Evolutionary conservation across 2,329 filamentous ascomycete species (phyloP).

Genomic region (Pseudocercospora pini-densiflorae): DNA sequence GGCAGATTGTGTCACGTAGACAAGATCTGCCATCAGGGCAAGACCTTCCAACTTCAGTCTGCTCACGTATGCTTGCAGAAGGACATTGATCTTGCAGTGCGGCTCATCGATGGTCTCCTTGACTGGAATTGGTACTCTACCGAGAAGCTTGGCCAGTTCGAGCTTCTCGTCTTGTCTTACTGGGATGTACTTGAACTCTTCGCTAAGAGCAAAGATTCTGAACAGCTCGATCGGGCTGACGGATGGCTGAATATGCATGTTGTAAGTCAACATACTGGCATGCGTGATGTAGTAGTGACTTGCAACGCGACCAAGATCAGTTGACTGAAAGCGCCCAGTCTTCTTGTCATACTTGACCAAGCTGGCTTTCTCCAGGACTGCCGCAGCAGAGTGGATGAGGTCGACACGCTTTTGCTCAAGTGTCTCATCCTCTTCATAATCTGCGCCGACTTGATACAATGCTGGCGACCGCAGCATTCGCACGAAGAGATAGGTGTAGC

Average conservation of each 20-base stretch:
- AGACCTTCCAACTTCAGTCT: slow-evolving; percentile 91
- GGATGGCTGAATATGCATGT: slow-evolving; percentile 89
- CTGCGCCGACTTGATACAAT: slow-evolving; percentile 91
- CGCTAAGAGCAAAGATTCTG: slow-evolving; percentile 92
- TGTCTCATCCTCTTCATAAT: slow-evolving; percentile 90
- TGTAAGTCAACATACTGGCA: slow-evolving; percentile 96
- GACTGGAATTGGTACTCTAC: slow-evolving; percentile 89
- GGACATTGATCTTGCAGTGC: slow-evolving; percentile 96
- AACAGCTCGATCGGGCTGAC: slow-evolving; percentile 96
- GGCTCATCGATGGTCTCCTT: slow-evolving; percentile 98
- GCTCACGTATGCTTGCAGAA: slow-evolving; percentile 95
- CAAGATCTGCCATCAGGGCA: slow-evolving; percentile 96
- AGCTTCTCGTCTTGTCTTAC: slow-evolving; percentile 98
- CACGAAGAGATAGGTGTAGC: slow-evolving; percentile 97
- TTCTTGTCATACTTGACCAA: slow-evolving; percentile 96
- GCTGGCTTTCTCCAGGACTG: slow-evolving; percentile 82
- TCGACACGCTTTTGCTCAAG: slow-evolving; percentile 98
- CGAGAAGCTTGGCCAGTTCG: slow-evolving; percentile 88
- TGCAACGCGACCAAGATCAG: slow-evolving; percentile 91
- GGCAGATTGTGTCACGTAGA: slow-evolving; percentile 97
- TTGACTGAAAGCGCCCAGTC: slow-evolving; percentile 83
- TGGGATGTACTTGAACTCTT: slow-evolving; percentile 99
- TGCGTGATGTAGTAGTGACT: slow-evolving; percentile 99
- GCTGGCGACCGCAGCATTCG: slow-evolving; percentile 96
- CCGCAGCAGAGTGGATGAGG: slow-evolving; percentile 89